These are phyloP conservation scores for Wallacemonas sp. DNA, from an alignment of 208 protist species.

Conservation along the genomic window DNA sequence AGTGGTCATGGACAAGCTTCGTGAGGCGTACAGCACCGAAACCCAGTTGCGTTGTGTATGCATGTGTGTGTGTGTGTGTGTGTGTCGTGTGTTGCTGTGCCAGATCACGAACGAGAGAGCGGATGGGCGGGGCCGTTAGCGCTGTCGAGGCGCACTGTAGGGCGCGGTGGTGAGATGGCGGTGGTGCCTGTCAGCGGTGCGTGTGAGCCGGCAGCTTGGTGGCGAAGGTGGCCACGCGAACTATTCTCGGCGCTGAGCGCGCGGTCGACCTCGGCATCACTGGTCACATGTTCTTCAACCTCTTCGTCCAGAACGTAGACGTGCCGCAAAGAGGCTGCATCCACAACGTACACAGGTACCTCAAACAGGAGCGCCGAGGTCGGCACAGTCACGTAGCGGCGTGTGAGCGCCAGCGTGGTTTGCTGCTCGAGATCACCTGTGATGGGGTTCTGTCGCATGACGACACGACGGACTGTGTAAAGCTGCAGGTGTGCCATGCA, in stretches of 20 bases:
- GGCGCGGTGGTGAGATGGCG: not conserved
- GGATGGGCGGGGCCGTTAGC: no score
- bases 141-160: constrained; percentile 4
- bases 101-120: no score
- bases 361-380: constrained; percentile 49
- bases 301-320: constrained; percentile 55
- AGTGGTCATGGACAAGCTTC: no score
- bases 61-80: not conserved
- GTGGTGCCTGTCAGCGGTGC: no score
- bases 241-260: not conserved
- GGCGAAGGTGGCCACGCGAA: not conserved
- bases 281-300: not conserved
- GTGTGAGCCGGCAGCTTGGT: no score
- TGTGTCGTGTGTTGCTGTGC: no score
- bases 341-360: constrained; percentile 65
- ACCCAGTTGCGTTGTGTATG: no score
- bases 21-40: no score
- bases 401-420: constrained; percentile 38
- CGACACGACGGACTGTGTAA: constrained; percentile 41
- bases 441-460: constrained; percentile 39
- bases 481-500: constrained; percentile 38
- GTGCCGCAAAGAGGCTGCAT: constrained; percentile 34
- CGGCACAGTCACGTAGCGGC: constrained; percentile 17
- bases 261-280: not conserved
- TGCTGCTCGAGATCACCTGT: constrained; percentile 40